Evolutionary conservation across 1,139 yeast genomes (phyloP).

Genomic region (Zygosaccharomyces sapae): DNA sequence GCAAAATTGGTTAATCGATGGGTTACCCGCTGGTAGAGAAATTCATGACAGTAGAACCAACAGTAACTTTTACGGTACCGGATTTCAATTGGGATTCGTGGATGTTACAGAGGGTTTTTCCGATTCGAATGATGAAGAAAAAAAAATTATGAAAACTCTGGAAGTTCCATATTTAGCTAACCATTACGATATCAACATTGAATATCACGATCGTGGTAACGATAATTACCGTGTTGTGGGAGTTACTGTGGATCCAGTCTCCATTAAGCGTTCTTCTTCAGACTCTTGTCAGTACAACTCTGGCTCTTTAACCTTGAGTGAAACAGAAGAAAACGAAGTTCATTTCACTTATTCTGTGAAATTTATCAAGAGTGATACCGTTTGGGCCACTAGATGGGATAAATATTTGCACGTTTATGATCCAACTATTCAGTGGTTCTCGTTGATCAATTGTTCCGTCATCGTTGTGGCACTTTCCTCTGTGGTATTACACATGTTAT

Average conservation of each 20-base stretch:
- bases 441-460: constrained; percentile 77
- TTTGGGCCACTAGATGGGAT: constrained; percentile 99
- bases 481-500: constrained; percentile 73
- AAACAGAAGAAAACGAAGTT: constrained; percentile 44
- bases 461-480: constrained; percentile 74
- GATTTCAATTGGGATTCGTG: constrained; percentile 75
- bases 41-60: constrained; percentile 55
- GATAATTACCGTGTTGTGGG: constrained; percentile 85
- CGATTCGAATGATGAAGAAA: constrained; percentile 17
- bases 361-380: constrained; percentile 64
- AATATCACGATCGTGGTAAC: constrained; percentile 73
- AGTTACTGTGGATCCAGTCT: constrained; percentile 67
- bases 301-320: constrained; percentile 44
- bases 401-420: constrained; percentile 87
- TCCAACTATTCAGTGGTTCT: constrained; percentile 94
- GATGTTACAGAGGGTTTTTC: constrained; percentile 32
- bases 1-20: constrained; percentile 92
- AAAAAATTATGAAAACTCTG: constrained; percentile 14
- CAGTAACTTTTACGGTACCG: constrained; percentile 65
- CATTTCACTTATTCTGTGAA: constrained; percentile 59
- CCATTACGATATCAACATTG: constrained; percentile 73
- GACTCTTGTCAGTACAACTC: constrained; percentile 38
- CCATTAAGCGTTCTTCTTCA: constrained; percentile 47
- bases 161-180: constrained; percentile 57
- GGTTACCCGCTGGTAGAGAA: constrained; percentile 80